These are phyloP conservation scores for Schwanniomyces polymorphus DNA, from an alignment of 805 yeast species.

Conservation along the genomic window DNA sequence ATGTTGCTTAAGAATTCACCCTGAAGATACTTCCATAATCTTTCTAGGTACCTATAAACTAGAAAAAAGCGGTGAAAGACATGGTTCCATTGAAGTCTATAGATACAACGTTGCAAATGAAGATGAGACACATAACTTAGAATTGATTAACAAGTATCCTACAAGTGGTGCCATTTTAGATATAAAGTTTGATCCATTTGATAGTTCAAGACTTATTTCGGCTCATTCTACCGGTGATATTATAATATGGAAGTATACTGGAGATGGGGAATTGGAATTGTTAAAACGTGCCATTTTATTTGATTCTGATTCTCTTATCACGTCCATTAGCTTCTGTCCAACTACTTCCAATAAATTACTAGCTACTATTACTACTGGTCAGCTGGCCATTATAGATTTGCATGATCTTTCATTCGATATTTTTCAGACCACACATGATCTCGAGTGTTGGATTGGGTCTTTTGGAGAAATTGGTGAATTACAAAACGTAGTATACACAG, in stretches of 20 bases:
- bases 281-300: constrained; percentile 39
- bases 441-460: constrained; percentile 89
- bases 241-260: constrained; percentile 54
- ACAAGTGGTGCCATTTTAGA: constrained; percentile 75
- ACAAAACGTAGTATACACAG: constrained; percentile 66
- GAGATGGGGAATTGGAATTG: constrained; percentile 13
- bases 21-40: constrained; percentile 45
- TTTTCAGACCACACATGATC: constrained; percentile 51
- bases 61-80: constrained; percentile 54
- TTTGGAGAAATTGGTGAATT: constrained; percentile 60
- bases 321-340: constrained; percentile 64
- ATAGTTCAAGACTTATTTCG: constrained; percentile 48
- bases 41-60: constrained; percentile 82
- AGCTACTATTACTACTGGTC: constrained; percentile 72
- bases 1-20: constrained; percentile 69
- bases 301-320: constrained; percentile 52
- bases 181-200: constrained; percentile 62
- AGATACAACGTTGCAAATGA: constrained; percentile 10
- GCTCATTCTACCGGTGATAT: constrained; percentile 84
- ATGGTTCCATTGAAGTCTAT: constrained; percentile 59
- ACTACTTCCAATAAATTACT: constrained; percentile 33
- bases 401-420: constrained; percentile 10
- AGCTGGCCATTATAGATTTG: constrained; percentile 44
- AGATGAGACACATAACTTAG: constrained; percentile 13
- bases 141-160: constrained; percentile 16